These are phyloP conservation scores for Ascochyta lentis DNA, from an alignment of 2,329 filamentous ascomycete genomes.

Conservation along the genomic window DNA sequence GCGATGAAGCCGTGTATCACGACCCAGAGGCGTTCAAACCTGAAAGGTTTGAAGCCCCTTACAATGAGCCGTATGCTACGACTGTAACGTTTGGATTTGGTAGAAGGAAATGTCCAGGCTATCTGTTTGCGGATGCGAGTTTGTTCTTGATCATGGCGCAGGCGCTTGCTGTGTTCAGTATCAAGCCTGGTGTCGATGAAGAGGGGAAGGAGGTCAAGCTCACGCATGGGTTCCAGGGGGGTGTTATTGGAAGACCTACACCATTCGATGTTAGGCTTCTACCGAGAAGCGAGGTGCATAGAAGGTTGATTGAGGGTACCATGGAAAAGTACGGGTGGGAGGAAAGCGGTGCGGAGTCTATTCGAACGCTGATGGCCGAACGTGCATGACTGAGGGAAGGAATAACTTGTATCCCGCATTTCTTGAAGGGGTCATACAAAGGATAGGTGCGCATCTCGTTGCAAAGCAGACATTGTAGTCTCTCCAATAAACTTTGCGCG, in stretches of 20 bases:
- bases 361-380: conserved; percentile 9
- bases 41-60: conserved; percentile 49
- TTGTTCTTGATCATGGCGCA: conserved; percentile 54
- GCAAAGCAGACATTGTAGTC: background rate
- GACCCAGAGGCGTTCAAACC: conserved; percentile 52
- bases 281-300: conserved; percentile 41
- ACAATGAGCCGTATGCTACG: conserved; percentile 49
- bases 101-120: conserved; percentile 53
- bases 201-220: conserved; percentile 48
- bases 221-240: conserved; percentile 42
- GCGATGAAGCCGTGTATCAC: conserved; percentile 48
- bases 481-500: background rate
- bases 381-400: background rate
- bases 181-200: conserved; percentile 48
- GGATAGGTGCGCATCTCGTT: background rate
- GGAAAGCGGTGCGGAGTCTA: conserved; percentile 41
- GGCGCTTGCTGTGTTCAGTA: conserved; percentile 55
- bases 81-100: conserved; percentile 50
- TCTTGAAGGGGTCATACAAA: no score
- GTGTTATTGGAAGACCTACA: conserved; percentile 46
- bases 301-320: conserved; percentile 38
- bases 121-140: conserved; percentile 51
- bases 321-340: conserved; percentile 45
- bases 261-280: conserved; percentile 43
- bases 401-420: background rate